phyloP scores from a whole-genome alignment of 805 yeast species.

The Lachancea meyersii region DNA sequence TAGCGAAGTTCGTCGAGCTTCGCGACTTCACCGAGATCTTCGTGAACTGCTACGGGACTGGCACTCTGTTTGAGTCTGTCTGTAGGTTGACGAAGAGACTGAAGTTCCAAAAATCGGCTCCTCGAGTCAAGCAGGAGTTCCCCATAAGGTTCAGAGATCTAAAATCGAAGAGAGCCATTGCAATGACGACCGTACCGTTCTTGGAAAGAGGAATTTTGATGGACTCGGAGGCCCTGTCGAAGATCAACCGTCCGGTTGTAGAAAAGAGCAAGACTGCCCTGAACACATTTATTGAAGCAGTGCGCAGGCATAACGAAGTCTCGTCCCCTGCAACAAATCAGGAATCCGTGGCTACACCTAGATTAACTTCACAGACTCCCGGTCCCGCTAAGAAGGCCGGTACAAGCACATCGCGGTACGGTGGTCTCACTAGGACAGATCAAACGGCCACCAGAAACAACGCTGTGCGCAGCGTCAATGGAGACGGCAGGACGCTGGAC shows the following conservation, averaged over 20 bases:
- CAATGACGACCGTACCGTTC: slow-evolving; percentile 11
- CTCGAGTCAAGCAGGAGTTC: background rate
- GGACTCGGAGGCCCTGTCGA: slow-evolving; percentile 12
- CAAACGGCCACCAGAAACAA: background rate
- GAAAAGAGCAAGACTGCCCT: slow-evolving; percentile 3
- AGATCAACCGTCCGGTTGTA: slow-evolving; percentile 10
- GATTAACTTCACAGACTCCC: background rate
- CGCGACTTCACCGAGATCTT: slow-evolving; percentile 8
- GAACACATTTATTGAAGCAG: background rate
- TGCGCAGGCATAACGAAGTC: slow-evolving; percentile 1
- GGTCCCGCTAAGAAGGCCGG: background rate
- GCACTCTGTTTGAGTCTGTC: background rate
- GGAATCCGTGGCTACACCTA: background rate
- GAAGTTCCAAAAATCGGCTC: slow-evolving; percentile 1
- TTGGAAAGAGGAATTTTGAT: slow-evolving; percentile 15
- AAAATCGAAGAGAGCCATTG: background rate
- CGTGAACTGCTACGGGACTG: background rate
- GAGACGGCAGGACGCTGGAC: slow-evolving; percentile 1
- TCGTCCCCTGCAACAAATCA: background rate
- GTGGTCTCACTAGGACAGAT: background rate
- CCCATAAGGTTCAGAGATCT: background rate
- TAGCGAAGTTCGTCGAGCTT: slow-evolving; percentile 5
- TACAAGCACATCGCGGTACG: slow-evolving; percentile 3
- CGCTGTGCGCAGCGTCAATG: background rate
- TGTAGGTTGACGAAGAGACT: background rate